Evolutionary conservation across 1,284 basidiomycete species (phyloP).

Genomic region (Fomitopsis pinicola): DNA sequence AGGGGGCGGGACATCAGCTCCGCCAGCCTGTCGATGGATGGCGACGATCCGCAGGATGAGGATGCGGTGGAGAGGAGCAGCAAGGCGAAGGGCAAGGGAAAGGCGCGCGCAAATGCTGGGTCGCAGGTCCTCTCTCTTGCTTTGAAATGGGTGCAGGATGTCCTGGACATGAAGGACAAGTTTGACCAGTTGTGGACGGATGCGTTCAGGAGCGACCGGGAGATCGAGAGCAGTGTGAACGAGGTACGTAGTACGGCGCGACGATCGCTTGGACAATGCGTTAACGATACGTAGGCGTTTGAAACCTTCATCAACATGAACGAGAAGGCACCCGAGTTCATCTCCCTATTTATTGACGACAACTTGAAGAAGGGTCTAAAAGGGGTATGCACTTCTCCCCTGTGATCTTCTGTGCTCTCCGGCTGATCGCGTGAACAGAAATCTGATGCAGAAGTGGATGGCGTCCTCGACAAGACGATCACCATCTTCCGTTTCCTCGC

Average conservation of each 20-base stretch:
- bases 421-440: slow-evolving; percentile 57
- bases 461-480: slow-evolving; percentile 90
- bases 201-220: slow-evolving; percentile 74
- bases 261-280: neutral
- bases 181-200: slow-evolving; percentile 76
- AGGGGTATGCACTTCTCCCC: slow-evolving; percentile 58
- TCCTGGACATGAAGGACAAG: slow-evolving; percentile 88
- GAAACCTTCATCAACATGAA: slow-evolving; percentile 91
- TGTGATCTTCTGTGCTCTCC: neutral
- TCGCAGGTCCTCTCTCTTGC: slow-evolving; percentile 56
- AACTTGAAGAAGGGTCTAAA: slow-evolving; percentile 95
- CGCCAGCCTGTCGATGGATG: slow-evolving; percentile 30
- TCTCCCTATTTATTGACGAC: slow-evolving; percentile 97
- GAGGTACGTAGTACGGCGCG: slow-evolving; percentile 52
- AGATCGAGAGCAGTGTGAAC: slow-evolving; percentile 82
- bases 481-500: slow-evolving; percentile 91
- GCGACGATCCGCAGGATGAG: slow-evolving; percentile 29
- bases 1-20: slow-evolving; percentile 82
- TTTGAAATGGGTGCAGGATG: slow-evolving; percentile 92
- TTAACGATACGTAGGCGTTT: slow-evolving; percentile 64
- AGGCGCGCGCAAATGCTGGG: slow-evolving; percentile 40
- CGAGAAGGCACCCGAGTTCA: slow-evolving; percentile 87
- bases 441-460: slow-evolving; percentile 90
- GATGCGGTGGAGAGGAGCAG: slow-evolving; percentile 40
- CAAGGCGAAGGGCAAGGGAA: slow-evolving; percentile 58